Conservation (phyloP, 192 early-diverging fungal species). For the Jimgerdemannia flammicorona region DNA sequence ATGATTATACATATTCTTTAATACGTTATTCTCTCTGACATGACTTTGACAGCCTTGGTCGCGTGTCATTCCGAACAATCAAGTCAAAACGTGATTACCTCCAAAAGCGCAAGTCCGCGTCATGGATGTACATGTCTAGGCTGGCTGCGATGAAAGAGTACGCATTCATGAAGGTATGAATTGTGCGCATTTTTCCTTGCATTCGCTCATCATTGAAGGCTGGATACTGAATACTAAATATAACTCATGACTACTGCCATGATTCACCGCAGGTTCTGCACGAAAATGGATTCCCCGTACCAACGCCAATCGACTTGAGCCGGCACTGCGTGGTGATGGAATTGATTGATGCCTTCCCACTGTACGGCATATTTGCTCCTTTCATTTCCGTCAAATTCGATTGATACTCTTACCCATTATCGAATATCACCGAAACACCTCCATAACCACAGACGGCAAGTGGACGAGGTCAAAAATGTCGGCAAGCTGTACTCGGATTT, state of each 20-base stretch:
- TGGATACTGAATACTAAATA: neutral
- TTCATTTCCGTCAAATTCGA: neutral
- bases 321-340: slow-evolving; percentile 98
- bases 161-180: slow-evolving; percentile 93
- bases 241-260: too few species aligned
- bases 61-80: slow-evolving; percentile 94
- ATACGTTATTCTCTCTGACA: neutral
- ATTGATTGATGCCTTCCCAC: slow-evolving; percentile 88
- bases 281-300: slow-evolving; percentile 96
- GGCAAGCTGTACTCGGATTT: slow-evolving; percentile 91
- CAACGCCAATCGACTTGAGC: slow-evolving; percentile 87
- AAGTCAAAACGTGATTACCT: slow-evolving; percentile 98
- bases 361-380: slow-evolving; percentile 38
- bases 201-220: slow-evolving; percentile 1
- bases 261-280: slow-evolving; percentile 39
- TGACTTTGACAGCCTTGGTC: slow-evolving; percentile 69
- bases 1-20: neutral
- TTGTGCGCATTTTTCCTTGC: too few species aligned
- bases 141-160: slow-evolving; percentile 98
- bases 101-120: slow-evolving; percentile 87
- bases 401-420: neutral
- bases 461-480: slow-evolving; percentile 79
- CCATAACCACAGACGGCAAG: slow-evolving; percentile 60
- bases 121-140: slow-evolving; percentile 99
- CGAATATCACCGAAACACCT: neutral